Evolutionary conservation across 495 filamentous ascomycete species (phyloP).

Genomic region (Cladorrhinum samala): DNA sequence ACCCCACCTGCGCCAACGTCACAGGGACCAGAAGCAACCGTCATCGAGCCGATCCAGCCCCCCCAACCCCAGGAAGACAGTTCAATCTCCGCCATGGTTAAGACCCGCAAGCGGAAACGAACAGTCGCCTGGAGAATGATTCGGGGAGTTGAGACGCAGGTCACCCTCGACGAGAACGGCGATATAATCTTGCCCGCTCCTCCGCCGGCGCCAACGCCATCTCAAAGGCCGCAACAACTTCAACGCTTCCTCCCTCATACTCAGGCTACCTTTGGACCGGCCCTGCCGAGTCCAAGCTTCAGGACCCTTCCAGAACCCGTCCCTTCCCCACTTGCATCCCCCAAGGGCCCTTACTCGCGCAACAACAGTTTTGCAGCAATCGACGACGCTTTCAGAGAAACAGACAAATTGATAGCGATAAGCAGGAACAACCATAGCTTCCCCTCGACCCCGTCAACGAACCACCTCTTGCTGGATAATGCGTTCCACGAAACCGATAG

Average conservation of each 20-base stretch:
- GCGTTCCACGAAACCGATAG: slow-evolving; percentile 12
- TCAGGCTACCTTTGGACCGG: background rate
- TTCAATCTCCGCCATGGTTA: slow-evolving; percentile 36
- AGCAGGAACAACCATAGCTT: background rate
- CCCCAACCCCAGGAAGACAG: background rate
- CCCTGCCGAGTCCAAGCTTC: background rate
- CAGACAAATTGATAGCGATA: slow-evolving; percentile 2
- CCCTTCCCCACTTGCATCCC: background rate
- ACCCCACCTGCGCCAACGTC: background rate
- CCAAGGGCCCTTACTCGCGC: background rate
- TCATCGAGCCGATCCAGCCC: background rate
- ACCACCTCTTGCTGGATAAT: background rate
- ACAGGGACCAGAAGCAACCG: background rate
- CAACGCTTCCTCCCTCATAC: slow-evolving; percentile 4
- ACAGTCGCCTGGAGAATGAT: slow-evolving; percentile 31
- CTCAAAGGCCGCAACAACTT: background rate
- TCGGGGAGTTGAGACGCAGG: slow-evolving; percentile 30
- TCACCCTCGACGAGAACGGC: slow-evolving; percentile 11
- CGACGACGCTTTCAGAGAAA: slow-evolving; percentile 16
- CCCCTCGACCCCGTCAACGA: background rate
- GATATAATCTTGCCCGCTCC: background rate
- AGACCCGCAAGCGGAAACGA: slow-evolving; percentile 36
- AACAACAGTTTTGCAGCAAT: background rate
- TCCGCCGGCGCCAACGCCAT: background rate
- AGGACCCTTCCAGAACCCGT: background rate